Evolutionary conservation across 441 rosid genomes (phyloP), one percentile per base, ranked within the genome.

Genomic region (Gossypium schwendimanii): DNA sequence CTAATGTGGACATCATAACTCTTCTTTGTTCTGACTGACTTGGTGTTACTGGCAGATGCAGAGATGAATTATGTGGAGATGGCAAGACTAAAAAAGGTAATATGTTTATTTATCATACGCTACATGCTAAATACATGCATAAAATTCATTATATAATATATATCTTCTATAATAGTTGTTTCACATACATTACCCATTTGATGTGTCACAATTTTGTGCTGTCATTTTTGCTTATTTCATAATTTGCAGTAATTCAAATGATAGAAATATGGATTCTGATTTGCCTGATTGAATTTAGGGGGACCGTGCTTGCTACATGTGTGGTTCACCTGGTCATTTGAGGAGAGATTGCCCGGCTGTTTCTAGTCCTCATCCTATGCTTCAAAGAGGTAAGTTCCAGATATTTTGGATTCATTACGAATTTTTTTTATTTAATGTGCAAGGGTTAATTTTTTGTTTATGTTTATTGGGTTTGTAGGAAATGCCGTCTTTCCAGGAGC

Each of bases 261-360:
- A 11, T 44, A 4, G 26, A 45, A 7, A 45, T 45, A 26, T 49
- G 21, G 20, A 53, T 6, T 39, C 23, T 24, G 14, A 9, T 8
- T 53, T 39, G 52, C 75, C 63, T 77, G 17, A n/a, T 80, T 70
- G 58, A 57, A 60, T 64, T 55, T 72, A 84, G 85, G 85, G 83
- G 69, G 65, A 45, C n/a, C 83, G 84, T 63, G 78, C 82, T 9
- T 86, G 90, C 78, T 86, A 78, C 81, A 63, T 74, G 77, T 84
- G 88, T 54, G 90, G 88, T 59, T 86, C 85, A 66, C 84, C 81
- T 23, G 80, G 79, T 79, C 90, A 86, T 77, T 79, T 86, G 33
- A 77, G 81, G 54, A 81, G 88, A 76, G 81, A 81, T 67, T 84
- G 90, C 79, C 88, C 83, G 8, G 80, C 71, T 61, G 82, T 81